A percentile compares a stretch with the other conserved stretches of the same genome.
Evolutionary conservation across 257 asterid species (phyloP).

Genomic region (Plantago elongata): DNA sequence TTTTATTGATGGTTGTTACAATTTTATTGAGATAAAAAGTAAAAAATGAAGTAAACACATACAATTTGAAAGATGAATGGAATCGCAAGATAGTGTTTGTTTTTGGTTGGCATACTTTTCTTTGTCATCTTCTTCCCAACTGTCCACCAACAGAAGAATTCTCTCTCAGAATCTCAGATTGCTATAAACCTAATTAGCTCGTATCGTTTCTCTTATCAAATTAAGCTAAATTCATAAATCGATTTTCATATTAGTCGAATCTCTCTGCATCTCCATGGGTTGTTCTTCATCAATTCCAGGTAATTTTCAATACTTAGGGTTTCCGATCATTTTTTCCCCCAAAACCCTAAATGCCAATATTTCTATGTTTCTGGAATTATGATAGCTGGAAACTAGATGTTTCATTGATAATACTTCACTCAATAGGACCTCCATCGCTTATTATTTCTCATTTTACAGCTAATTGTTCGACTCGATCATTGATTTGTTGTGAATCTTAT

Average conservation of each 20-base stretch:
- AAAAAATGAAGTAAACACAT: too few relatives aligned
- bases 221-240: not conserved
- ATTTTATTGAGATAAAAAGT: too few relatives aligned
- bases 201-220: not conserved
- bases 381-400: not conserved
- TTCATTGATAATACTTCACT: not conserved
- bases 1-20: too few relatives aligned
- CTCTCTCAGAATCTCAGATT: not conserved
- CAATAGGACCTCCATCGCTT: not conserved
- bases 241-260: not conserved
- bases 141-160: too few relatives aligned
- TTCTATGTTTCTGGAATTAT: not conserved
- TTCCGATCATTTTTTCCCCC: slow-evolving; percentile 4
- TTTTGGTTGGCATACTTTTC: too few relatives aligned
- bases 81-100: too few relatives aligned
- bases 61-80: too few relatives aligned
- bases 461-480: not conserved
- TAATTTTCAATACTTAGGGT: slow-evolving; percentile 32
- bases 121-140: too few relatives aligned
- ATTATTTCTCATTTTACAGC: not conserved
- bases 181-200: slow-evolving; percentile 1
- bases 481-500: not conserved
- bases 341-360: not conserved
- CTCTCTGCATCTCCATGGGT: slow-evolving; percentile 48
- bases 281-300: slow-evolving; percentile 81